Base-by-base conservation (phyloP, 352 stramenopile genomes). In the Phytophthora lateralis region DNA sequence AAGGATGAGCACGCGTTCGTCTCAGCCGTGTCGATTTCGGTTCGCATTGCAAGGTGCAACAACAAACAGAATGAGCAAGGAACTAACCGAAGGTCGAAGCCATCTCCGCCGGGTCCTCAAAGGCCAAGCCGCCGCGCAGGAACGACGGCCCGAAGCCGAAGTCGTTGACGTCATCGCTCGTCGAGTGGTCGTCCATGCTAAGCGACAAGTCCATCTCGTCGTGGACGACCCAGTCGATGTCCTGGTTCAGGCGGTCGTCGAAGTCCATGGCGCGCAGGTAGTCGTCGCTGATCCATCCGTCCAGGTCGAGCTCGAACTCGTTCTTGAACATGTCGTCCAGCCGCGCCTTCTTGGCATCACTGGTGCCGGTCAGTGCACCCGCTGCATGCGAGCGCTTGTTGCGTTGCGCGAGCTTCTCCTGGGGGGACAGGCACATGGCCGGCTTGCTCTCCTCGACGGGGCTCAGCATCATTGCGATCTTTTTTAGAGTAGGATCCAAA, bases 221-320 rank as follows among this genome's bases (percentile, higher is more conserved):
- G 58, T 89, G 73, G 30, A 57, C 63, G 10, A 92, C 81, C 85
- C 85, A 94, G 67, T 94, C 85, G 55, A 94, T 91, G 43, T 94
- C 85, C 46, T 94, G 76, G 60, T 78, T 90, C 54, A 92, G 61
- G 43, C 76, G 69, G 34, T 90, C 82, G 71, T 92, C 82, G 24
- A 90, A 75, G 55, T 89, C 85, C 66, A 94, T 78, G 37, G 78
- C 63, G 46, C 81, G 80, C 45, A 91, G 57, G 66, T 90, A 89
- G 63, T 91, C 85, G 66, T 94, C 85, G 53, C 78, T 91, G 63
- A 91, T 80, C 82, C 85, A 92, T 18, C 71, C 79, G 50, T 89
- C 80, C 39, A 80, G 63, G 14, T 86, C 74, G 15, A 71, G 26
- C 32, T 80, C 73, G 21, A 72, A 61, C 45, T 76, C 71, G n/a